phyloP scores from a whole-genome alignment of 2,329 filamentous ascomycete species.

The Fusarium lyarnte region DNA sequence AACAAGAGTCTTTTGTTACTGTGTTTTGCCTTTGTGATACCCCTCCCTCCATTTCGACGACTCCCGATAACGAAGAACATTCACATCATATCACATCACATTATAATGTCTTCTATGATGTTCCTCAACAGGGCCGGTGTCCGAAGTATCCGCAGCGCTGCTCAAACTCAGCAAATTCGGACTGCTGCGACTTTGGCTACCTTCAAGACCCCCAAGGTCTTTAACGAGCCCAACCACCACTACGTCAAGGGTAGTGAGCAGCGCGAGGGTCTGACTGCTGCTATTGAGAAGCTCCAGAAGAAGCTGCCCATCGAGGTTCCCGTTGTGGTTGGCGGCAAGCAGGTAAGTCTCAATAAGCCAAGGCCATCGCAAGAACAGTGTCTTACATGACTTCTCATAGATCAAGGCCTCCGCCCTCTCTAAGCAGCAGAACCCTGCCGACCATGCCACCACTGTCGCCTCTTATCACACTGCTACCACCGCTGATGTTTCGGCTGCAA shows the following conservation, averaged over 20 bases:
- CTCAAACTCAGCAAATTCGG: slow-evolving; percentile 45
- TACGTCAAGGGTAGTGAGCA: slow-evolving; percentile 87
- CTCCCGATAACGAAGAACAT: slow-evolving; percentile 24
- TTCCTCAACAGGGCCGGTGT: slow-evolving; percentile 48
- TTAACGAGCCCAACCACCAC: slow-evolving; percentile 96
- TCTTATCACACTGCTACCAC: slow-evolving; percentile 85
- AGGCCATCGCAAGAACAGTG: not conserved
- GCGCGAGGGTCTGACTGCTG: slow-evolving; percentile 77
- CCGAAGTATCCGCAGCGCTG: slow-evolving; percentile 45
- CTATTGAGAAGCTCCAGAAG: slow-evolving; percentile 75
- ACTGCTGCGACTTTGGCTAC: slow-evolving; percentile 72
- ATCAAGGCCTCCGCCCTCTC: slow-evolving; percentile 73
- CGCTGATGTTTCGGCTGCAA: slow-evolving; percentile 80
- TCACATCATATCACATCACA: not conserved
- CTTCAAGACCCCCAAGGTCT: slow-evolving; percentile 87
- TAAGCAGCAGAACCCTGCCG: slow-evolving; percentile 83
- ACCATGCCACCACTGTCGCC: slow-evolving; percentile 80
- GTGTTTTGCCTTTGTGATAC: slow-evolving; percentile 37
- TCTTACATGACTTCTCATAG: slow-evolving; percentile 50
- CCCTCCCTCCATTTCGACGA: slow-evolving; percentile 21
- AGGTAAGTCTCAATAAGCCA: slow-evolving; percentile 60
- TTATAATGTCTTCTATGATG: slow-evolving; percentile 49
- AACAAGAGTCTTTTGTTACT: slow-evolving; percentile 4
- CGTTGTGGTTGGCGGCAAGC: slow-evolving; percentile 82
- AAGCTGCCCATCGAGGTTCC: slow-evolving; percentile 80